Conservation (phyloP, 495 filamentous ascomycete genomes). For the Trichocladium antarcticum region DNA sequence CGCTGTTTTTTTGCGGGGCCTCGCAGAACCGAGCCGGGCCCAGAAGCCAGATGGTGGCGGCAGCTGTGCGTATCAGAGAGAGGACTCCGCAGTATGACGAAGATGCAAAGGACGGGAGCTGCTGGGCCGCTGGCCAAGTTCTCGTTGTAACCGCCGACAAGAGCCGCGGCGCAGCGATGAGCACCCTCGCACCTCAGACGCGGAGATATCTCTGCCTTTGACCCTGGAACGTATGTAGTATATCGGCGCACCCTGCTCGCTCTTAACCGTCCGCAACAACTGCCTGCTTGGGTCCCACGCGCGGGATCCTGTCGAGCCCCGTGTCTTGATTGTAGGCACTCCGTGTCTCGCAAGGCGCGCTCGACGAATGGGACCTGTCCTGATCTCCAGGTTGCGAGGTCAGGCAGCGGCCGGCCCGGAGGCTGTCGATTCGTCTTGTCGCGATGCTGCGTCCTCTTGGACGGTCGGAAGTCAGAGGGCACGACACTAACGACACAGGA, state of each 20-base stretch:
- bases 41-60: not conserved
- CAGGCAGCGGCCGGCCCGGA: not conserved
- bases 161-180: not conserved
- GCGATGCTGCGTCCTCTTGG: not conserved
- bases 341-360: constrained; percentile 1
- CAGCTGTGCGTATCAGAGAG: not conserved
- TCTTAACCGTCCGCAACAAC: not conserved
- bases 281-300: not conserved
- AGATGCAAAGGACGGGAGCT: not conserved
- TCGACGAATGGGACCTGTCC: constrained; percentile 2
- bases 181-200: not conserved
- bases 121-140: constrained; percentile 1
- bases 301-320: not conserved
- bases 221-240: not conserved
- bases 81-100: constrained; percentile 7
- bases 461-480: not conserved
- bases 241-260: not conserved
- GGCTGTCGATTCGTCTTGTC: not conserved
- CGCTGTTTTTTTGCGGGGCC: constrained; percentile 1
- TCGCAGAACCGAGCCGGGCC: not conserved
- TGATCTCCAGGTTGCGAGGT: not conserved
- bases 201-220: not conserved
- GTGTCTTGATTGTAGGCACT: constrained; percentile 5
- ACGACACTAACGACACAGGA: constrained; percentile 6
- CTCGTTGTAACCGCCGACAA: not conserved